A percentile compares a stretch with the other conserved stretches of the same genome.
Conservation (phyloP, 2,329 filamentous ascomycete species). For the Chrysosporium keratinophilum region DNA sequence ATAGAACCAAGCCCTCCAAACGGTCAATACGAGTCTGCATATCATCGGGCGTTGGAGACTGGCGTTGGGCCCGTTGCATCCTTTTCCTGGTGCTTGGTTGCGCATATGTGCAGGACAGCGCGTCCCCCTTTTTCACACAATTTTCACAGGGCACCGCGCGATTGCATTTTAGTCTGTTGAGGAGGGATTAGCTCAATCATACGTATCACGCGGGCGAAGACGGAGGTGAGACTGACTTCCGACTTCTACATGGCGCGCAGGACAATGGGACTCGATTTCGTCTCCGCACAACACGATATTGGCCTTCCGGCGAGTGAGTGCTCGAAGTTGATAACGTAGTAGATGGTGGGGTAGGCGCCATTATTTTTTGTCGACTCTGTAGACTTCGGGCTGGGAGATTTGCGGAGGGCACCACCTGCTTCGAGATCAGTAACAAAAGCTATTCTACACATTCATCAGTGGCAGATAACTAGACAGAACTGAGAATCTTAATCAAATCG, state of each 20-base stretch:
- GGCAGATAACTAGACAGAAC: too few relatives aligned
- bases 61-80: slow-evolving; percentile 44
- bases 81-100: slow-evolving; percentile 74
- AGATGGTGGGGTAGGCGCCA: slow-evolving; percentile 35
- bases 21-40: slow-evolving; percentile 98
- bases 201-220: neutral
- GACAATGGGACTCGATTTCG: slow-evolving; percentile 85
- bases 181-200: slow-evolving; percentile 12
- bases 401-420: neutral
- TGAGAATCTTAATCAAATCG: too few relatives aligned
- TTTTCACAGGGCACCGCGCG: slow-evolving; percentile 85
- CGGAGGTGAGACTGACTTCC: slow-evolving; percentile 55
- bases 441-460: too few relatives aligned
- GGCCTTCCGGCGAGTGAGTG: slow-evolving; percentile 69
- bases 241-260: slow-evolving; percentile 79
- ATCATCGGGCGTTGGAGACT: slow-evolving; percentile 65
- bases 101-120: slow-evolving; percentile 75
- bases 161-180: slow-evolving; percentile 71
- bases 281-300: slow-evolving; percentile 81
- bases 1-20: slow-evolving; percentile 81
- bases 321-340: slow-evolving; percentile 61
- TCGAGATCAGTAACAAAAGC: too few relatives aligned
- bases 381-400: slow-evolving; percentile 15
- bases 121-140: slow-evolving; percentile 78
- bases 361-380: slow-evolving; percentile 11